phyloP scores from a whole-genome alignment of 2,329 filamentous ascomycete genomes.

The Mycosphaerella sp. region DNA sequence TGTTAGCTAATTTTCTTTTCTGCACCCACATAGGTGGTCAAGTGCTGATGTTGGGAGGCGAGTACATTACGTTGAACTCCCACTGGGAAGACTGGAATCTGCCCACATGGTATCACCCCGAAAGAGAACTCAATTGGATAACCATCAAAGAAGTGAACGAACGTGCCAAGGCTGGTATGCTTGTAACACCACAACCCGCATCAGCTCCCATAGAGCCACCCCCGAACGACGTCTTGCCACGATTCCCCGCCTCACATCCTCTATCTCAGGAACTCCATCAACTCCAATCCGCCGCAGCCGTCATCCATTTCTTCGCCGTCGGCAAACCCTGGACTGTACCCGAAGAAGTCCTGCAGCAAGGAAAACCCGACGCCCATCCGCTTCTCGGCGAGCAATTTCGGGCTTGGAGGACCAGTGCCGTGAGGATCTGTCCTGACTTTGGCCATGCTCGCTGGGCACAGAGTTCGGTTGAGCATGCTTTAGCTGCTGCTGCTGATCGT shows the following conservation, averaged over 20 bases:
- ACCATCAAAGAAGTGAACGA: conserved; percentile 17
- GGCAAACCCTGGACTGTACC: conserved; percentile 28
- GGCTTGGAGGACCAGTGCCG: conserved; percentile 24
- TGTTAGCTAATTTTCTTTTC: neutral
- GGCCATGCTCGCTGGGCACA: too few relatives aligned
- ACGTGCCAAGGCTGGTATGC: conserved; percentile 2
- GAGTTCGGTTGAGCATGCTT: too few relatives aligned
- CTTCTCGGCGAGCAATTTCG: conserved; percentile 25
- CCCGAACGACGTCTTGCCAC: too few relatives aligned
- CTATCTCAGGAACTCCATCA: conserved; percentile 20
- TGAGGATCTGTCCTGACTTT: conserved; percentile 9
- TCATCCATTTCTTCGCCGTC: conserved; percentile 29
- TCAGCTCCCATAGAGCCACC: too few relatives aligned
- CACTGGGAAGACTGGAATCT: conserved; percentile 34
- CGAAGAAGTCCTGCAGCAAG: conserved; percentile 2
- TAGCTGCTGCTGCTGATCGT: too few relatives aligned
- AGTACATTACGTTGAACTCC: conserved; percentile 26
- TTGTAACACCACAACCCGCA: too few relatives aligned
- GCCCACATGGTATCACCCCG: conserved; percentile 26
- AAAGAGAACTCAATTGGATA: conserved; percentile 14
- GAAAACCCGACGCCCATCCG: conserved; percentile 26
- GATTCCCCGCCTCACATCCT: conserved; percentile 20
- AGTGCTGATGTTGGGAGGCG: conserved; percentile 28
- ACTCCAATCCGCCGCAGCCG: conserved; percentile 21
- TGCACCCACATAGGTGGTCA: conserved; percentile 15